Evolutionary conservation across 140 eudicot species (phyloP).

Genomic region (Bidens hawaiensis): DNA sequence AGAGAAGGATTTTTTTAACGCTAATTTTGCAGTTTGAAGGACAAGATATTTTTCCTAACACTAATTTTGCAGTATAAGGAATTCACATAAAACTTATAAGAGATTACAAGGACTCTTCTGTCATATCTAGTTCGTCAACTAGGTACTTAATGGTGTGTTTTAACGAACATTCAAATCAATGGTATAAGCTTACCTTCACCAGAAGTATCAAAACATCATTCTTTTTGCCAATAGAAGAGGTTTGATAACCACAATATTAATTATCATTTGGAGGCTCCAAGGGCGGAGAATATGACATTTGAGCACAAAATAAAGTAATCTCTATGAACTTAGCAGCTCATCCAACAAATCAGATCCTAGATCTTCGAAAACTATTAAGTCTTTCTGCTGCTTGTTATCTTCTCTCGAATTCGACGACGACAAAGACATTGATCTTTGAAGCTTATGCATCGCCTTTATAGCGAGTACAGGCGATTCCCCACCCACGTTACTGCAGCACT

Average conservation of each 20-base stretch:
- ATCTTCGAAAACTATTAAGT: conserved; percentile 36
- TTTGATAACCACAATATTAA: not conserved
- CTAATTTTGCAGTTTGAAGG: too few relatives aligned
- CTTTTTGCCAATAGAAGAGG: too few relatives aligned
- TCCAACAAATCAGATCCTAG: conserved; percentile 53
- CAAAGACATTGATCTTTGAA: conserved; percentile 11
- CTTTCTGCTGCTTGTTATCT: conserved; percentile 12
- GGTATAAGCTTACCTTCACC: too few relatives aligned
- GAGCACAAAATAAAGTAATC: not conserved
- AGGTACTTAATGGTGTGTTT: too few relatives aligned
- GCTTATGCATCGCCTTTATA: conserved; percentile 28
- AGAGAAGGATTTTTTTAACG: too few relatives aligned
- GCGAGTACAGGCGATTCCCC: conserved; percentile 38
- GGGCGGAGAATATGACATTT: not conserved
- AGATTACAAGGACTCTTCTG: too few relatives aligned
- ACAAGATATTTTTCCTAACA: too few relatives aligned
- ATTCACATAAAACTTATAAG: too few relatives aligned
- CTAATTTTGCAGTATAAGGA: too few relatives aligned
- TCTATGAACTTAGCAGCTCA: conserved; percentile 29
- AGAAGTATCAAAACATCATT: too few relatives aligned
- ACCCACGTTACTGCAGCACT: conserved; percentile 7
- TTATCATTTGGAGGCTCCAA: not conserved
- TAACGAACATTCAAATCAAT: too few relatives aligned
- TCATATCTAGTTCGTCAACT: too few relatives aligned
- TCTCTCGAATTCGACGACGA: conserved; percentile 1